Evolutionary conservation across 768 basidiomycete species (phyloP).

Genomic region (Leccinellum luteum): DNA sequence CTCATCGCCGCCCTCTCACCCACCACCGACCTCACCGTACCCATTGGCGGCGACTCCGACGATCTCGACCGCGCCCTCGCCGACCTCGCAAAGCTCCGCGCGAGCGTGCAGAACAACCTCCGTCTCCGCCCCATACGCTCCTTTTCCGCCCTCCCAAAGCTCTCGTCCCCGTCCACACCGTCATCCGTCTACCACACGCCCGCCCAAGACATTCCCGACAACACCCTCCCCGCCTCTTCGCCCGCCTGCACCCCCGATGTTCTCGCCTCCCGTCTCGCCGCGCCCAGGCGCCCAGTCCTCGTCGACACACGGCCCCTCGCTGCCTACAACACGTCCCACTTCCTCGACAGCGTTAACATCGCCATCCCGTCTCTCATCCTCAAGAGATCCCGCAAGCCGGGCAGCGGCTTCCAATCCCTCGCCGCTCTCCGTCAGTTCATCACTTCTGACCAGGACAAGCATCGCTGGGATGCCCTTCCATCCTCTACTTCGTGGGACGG

Average conservation of each 20-base stretch:
- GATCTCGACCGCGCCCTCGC: conserved; percentile 69
- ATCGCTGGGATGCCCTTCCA: conserved; percentile 60
- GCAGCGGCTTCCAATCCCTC: conserved; percentile 61
- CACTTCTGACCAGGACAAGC: conserved; percentile 73
- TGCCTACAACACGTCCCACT: conserved; percentile 60
- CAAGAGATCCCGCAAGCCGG: conserved; percentile 75
- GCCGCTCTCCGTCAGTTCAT: conserved; percentile 76
- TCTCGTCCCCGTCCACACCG: conserved; percentile 16
- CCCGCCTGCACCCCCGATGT: conserved; percentile 38
- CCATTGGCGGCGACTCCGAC: conserved; percentile 36
- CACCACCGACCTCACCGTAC: conserved; percentile 23
- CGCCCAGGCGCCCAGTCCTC: conserved; percentile 58
- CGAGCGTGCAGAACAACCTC: conserved; percentile 73
- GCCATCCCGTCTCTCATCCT: conserved; percentile 89
- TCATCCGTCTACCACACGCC: not conserved
- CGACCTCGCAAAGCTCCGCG: conserved; percentile 64
- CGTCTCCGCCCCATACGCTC: conserved; percentile 75
- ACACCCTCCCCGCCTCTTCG: conserved; percentile 32
- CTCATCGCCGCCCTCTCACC: conserved; percentile 33
- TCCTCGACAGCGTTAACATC: conserved; percentile 75
- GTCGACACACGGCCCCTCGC: conserved; percentile 79
- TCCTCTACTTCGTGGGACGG: conserved; percentile 66
- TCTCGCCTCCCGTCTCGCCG: conserved; percentile 48
- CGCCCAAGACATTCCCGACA: conserved; percentile 15
- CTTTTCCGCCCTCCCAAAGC: conserved; percentile 48